Base-by-base conservation (phyloP, 148 eudicot genomes). In the Dianthus caryophyllus region DNA sequence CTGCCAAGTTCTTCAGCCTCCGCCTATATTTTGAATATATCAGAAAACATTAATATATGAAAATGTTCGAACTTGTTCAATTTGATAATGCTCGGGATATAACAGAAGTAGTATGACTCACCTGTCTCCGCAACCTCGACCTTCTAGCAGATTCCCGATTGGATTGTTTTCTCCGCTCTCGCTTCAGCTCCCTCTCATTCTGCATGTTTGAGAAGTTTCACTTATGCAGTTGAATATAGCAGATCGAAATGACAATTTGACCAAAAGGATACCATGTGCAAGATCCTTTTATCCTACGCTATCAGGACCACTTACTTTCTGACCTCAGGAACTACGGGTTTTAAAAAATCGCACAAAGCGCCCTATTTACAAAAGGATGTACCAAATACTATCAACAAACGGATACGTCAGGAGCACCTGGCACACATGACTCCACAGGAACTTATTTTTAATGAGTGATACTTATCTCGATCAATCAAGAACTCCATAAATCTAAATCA, bases 71-170 rank as follows among this genome's bases (percentile, higher is more conserved):
- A 48, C 44, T 27, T 43, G 51, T 31, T 46, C 6, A 22, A 26
- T 50, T 18, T 31, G 43, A 29, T 25, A 33, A 17, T 17, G 24
- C 2, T 43, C 54, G 18, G 54, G 27, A 25, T 10, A 38, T 26
- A 65, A 0, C 12, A 24, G 43, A 14, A 31, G 58, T 17, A 65
- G 50, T 64, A 47, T 49, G 7, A 26, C 26, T 31, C 65, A 78
- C 98, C 96, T 93, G 98, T 75, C 86, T 93, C 84, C 96, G 85
- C 75, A 93, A 71, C 76, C 98, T 84, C 61, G 96, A 93, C 82
- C 98, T 84, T 77, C 96, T 85, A 4, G 98, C 98, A 78, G 98
- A 93, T 81, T 89, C 96, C 17, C 98, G 83, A 73, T 93, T 93
- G 27, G 97, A 91, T 76, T 88, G 97, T 72, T 91, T 91, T 75